Conservation (phyloP, 192 early-diverging fungal species). For the Coemansia sp. region DNA sequence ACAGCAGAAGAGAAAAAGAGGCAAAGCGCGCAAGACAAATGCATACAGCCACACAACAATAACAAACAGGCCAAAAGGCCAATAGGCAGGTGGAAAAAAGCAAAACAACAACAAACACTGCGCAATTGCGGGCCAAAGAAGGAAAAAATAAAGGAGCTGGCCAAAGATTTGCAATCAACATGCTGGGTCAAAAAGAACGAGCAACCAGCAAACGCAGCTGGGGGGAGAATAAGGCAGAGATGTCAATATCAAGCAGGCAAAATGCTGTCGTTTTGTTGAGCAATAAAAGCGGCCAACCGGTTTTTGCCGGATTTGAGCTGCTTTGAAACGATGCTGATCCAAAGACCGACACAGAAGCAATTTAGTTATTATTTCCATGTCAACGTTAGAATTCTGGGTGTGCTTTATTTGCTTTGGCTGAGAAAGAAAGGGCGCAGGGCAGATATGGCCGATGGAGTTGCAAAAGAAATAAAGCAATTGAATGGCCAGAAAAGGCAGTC, state of each 20-base stretch:
- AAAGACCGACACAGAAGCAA: conserved; percentile 12
- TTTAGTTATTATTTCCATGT: background rate
- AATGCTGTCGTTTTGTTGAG: background rate
- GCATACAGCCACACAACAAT: conserved; percentile 3
- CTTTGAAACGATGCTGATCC: conserved; percentile 3
- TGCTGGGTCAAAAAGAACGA: background rate
- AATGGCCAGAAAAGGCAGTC: too few relatives aligned
- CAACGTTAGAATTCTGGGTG: background rate
- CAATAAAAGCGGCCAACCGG: conserved; percentile 9
- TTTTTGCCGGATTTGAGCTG: conserved; percentile 7
- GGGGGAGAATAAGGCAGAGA: background rate
- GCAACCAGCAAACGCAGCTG: background rate
- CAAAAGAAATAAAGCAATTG: too few relatives aligned
- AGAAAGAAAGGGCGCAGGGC: too few relatives aligned
- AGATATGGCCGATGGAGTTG: too few relatives aligned
- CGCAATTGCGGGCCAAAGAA: background rate
- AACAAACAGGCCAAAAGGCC: conserved; percentile 7
- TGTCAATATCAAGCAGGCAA: conserved; percentile 1
- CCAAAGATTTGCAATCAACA: conserved; percentile 10
- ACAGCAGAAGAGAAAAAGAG: background rate
- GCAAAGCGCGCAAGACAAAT: background rate
- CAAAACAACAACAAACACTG: conserved; percentile 4
- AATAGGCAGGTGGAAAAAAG: conserved; percentile 2
- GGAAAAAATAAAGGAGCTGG: background rate
- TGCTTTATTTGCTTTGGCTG: background rate